These are phyloP conservation scores for Calonectria pseudoturangicola DNA, from an alignment of 2,329 filamentous ascomycete genomes.

Conservation along the genomic window DNA sequence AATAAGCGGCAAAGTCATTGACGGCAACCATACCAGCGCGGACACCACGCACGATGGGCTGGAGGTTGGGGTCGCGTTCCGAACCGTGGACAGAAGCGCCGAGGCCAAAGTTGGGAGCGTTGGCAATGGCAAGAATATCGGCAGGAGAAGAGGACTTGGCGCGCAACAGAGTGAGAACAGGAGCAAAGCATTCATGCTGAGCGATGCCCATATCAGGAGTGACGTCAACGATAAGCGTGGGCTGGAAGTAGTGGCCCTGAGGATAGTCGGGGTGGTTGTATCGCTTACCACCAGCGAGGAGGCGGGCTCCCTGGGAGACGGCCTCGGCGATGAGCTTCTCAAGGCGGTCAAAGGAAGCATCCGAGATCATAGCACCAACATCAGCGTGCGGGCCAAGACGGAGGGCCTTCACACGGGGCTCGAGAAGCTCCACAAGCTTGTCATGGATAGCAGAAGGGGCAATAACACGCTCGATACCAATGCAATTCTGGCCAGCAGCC, in stretches of 20 bases:
- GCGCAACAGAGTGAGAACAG: constrained; percentile 90
- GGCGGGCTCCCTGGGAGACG: constrained; percentile 84
- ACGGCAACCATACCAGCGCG: constrained; percentile 93
- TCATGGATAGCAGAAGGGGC: constrained; percentile 86
- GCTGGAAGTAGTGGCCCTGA: constrained; percentile 91
- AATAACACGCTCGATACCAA: constrained; percentile 95
- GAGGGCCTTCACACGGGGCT: constrained; percentile 83
- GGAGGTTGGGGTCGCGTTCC: constrained; percentile 75
- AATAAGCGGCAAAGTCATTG: constrained; percentile 96
- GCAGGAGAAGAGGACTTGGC: constrained; percentile 75
- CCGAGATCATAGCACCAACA: constrained; percentile 92
- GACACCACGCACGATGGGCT: constrained; percentile 79
- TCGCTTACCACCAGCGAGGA: constrained; percentile 86
- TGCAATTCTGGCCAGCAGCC: constrained; percentile 96
- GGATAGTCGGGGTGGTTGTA: constrained; percentile 83
- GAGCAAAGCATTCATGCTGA: constrained; percentile 93
- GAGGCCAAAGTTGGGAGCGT: constrained; percentile 89
- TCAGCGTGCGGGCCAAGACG: constrained; percentile 87
- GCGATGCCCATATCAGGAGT: constrained; percentile 90
- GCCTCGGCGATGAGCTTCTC: constrained; percentile 87
- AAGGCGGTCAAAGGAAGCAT: constrained; percentile 82
- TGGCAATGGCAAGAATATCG: constrained; percentile 85
- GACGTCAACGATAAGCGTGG: constrained; percentile 93
- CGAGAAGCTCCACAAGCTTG: constrained; percentile 80
- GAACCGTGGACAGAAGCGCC: constrained; percentile 92